Percentiles rank a stretch among this genome's conserved stretches.
phyloP scores from a whole-genome alignment of 441 rosid genomes.

The Croton setiger region DNA sequence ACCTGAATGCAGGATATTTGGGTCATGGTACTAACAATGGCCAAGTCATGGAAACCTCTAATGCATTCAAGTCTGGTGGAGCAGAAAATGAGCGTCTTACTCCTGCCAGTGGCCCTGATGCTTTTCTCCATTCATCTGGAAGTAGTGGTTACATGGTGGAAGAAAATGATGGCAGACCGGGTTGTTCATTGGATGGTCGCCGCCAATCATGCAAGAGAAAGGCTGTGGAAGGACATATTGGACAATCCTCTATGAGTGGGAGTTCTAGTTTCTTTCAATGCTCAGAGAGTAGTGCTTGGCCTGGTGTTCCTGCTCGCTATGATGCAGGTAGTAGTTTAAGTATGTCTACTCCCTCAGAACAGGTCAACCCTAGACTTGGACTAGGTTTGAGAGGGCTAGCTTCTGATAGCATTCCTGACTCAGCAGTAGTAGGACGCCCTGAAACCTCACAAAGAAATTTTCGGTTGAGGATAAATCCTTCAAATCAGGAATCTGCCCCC shows the following conservation, averaged over 20 bases:
- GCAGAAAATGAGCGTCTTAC: constrained; percentile 31
- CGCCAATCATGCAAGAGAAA: constrained; percentile 79
- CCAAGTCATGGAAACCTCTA: constrained; percentile 40
- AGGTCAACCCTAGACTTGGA: constrained; percentile 42
- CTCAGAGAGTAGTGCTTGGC: constrained; percentile 54
- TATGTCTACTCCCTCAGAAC: constrained; percentile 42
- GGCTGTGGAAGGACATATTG: constrained; percentile 61
- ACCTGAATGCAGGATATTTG: constrained; percentile 54
- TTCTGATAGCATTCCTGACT: constrained; percentile 35
- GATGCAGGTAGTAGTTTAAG: constrained; percentile 41
- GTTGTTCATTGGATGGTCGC: constrained; percentile 51
- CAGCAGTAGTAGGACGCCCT: constrained; percentile 27
- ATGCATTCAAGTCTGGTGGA: constrained; percentile 35
- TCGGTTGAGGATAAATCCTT: constrained; percentile 50
- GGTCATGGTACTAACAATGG: constrained; percentile 38
- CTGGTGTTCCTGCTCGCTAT: constrained; percentile 30
- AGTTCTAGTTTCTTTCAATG: constrained; percentile 50
- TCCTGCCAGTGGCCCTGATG: constrained; percentile 30
- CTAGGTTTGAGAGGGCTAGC: constrained; percentile 43
- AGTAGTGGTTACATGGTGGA: constrained; percentile 35
- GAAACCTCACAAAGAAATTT: constrained; percentile 57
- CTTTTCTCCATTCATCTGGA: constrained; percentile 40
- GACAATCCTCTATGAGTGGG: constrained; percentile 57
- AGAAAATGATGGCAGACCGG: constrained; percentile 42
- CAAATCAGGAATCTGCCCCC: constrained; percentile 47